Evolutionary conservation across 495 filamentous ascomycete genomes (phyloP), one percentile per base, ranked within the genome.

Genomic region (Daldinia concentrica): DNA sequence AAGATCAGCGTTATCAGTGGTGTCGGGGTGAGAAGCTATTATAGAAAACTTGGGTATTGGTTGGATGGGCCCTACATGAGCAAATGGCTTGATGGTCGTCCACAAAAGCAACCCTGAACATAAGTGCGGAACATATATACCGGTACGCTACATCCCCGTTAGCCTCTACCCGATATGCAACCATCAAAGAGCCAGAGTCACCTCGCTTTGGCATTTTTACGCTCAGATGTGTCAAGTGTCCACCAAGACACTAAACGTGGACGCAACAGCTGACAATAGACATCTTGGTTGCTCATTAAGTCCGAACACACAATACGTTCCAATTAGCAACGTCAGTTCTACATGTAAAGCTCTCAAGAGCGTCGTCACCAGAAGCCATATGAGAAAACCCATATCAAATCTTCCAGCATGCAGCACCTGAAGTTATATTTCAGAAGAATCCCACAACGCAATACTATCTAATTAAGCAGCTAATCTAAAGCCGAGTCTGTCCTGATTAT

Each of bases 1-100:
- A 99, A 99, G 86, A 96, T 99, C 60, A 92, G 90, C 76, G 94
- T 99, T 55, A 99, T 99, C 60, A 95, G 92, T 26, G 95, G 95
- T 11, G 93, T 99, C 52, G 95, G 95, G 1, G 95, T 98, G 5
- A 87, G 95, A 64, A 93, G 90, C 75, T 99, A 98, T 79, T 99
- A 99, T 77, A 90, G 84, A 62, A 95, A 92, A 77, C 84, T 99
- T 32, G 95, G 95, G 4, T 99, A 98, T 80, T 91, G 85, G 79
- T 80, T 99, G 30, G 95, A 98, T 81, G 95, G 94, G 6, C 92
- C 90, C 19, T 97, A 93, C 66, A 95, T 97, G 93, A 91, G 87
- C 71, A 96, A 97, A 81, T 85, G 82, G 82, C 70, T 85, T 43
- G 81, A 85, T 66, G 83, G 82, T 9, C 76, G 81, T 9, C 68